phyloP scores from a whole-genome alignment of 805 yeast genomes.

The Vanderwaltozyma polyspora region DNA sequence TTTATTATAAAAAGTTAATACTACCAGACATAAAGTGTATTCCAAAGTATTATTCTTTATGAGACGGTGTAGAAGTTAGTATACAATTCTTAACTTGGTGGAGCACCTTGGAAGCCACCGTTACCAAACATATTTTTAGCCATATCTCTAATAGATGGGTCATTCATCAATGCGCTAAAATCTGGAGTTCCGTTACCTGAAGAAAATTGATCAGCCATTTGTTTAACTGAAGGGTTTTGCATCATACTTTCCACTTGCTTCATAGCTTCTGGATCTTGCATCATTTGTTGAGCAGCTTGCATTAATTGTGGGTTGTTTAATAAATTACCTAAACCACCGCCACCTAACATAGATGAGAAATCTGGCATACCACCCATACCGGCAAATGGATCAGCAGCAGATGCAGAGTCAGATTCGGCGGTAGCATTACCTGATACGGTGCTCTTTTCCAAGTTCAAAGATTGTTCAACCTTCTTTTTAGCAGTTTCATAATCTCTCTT shows the following conservation, averaged over 20 bases:
- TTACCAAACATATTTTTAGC: constrained; percentile 64
- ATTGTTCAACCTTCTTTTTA: constrained; percentile 73
- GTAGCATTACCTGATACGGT: constrained; percentile 13
- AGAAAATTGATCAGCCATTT: constrained; percentile 73
- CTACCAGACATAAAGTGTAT: no score
- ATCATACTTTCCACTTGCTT: constrained; percentile 54
- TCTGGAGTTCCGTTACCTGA: constrained; percentile 51
- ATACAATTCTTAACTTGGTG: no score
- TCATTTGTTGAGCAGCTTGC: constrained; percentile 80
- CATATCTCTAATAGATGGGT: constrained; percentile 65
- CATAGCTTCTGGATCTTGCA: constrained; percentile 76
- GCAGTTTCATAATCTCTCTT: constrained; percentile 89
- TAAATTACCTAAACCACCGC: constrained; percentile 64
- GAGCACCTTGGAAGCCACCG: constrained; percentile 15
- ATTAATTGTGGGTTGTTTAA: constrained; percentile 86
- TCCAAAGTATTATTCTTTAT: no score
- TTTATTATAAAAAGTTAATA: no score
- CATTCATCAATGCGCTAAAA: constrained; percentile 62
- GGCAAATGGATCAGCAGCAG: constrained; percentile 21
- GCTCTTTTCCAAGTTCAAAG: constrained; percentile 33
- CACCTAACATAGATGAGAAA: constrained; percentile 55
- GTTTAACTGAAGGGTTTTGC: constrained; percentile 69
- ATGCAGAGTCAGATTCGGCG: constrained; percentile 18
- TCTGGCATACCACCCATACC: constrained; percentile 58
- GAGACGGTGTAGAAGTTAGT: no score